Conservation (phyloP, 2,329 filamentous ascomycete species). For the Chaetomiaceae sp. region DNA sequence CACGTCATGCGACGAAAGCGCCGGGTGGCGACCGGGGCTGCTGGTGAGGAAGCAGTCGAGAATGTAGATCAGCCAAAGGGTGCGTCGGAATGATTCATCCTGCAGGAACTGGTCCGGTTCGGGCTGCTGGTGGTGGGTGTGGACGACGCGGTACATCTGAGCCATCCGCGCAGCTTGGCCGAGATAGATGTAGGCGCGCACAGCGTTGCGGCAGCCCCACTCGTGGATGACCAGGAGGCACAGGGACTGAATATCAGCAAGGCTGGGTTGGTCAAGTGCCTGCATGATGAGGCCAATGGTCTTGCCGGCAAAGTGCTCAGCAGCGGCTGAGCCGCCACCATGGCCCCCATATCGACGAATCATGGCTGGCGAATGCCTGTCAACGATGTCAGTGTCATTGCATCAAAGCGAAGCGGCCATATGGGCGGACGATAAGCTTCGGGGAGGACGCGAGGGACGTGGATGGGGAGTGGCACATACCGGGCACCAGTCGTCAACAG, state of each 20-base stretch:
- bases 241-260: constrained; percentile 57
- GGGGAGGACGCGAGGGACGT: background rate
- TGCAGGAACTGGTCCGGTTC: constrained; percentile 57
- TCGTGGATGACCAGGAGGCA: constrained; percentile 59
- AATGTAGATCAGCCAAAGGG: constrained; percentile 59
- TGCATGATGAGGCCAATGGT: constrained; percentile 53
- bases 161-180: constrained; percentile 60
- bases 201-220: constrained; percentile 57
- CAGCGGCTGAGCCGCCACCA: constrained; percentile 45
- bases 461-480: constrained; percentile 40
- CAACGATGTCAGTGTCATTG: background rate
- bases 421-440: constrained; percentile 6
- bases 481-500: constrained; percentile 53
- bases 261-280: constrained; percentile 53
- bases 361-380: constrained; percentile 50
- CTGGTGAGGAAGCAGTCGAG: constrained; percentile 59
- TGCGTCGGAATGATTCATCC: constrained; percentile 57
- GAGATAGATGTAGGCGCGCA: constrained; percentile 59
- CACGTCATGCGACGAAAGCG: constrained; percentile 50
- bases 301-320: constrained; percentile 57
- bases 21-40: constrained; percentile 55
- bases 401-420: constrained; percentile 10
- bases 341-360: constrained; percentile 56
- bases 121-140: constrained; percentile 46
- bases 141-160: constrained; percentile 59